phyloP scores from a whole-genome alignment of 768 basidiomycete species.

The Naganishia vaughanmartiniae region DNA sequence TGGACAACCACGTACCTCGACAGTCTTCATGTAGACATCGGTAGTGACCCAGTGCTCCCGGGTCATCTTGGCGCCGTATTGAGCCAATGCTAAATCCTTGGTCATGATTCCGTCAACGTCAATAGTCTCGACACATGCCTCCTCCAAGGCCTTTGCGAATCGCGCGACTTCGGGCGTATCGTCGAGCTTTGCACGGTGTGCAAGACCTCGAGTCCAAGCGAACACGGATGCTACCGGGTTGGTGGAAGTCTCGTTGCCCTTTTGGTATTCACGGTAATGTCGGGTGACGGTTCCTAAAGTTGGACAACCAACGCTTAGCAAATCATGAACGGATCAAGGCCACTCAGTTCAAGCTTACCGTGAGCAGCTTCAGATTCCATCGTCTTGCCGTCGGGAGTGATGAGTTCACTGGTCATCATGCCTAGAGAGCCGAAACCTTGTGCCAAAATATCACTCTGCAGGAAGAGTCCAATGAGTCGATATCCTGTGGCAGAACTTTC shows the following conservation, averaged over 20 bases:
- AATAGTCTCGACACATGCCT: constrained; percentile 84
- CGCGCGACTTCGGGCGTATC: constrained; percentile 67
- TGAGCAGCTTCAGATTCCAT: constrained; percentile 97
- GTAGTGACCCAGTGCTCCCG: constrained; percentile 97
- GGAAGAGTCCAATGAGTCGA: constrained; percentile 39
- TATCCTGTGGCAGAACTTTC: neutral
- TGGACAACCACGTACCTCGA: constrained; percentile 58
- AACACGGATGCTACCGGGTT: constrained; percentile 99
- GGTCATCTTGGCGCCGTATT: constrained; percentile 84
- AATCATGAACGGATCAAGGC: neutral
- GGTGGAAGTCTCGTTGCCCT: constrained; percentile 95
- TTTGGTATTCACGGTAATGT: constrained; percentile 95
- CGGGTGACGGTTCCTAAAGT: constrained; percentile 78
- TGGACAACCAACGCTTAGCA: neutral
- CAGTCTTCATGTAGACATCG: constrained; percentile 86
- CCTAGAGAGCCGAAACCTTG: constrained; percentile 95
- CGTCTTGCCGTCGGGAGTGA: constrained; percentile 88
- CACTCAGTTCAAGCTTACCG: constrained; percentile 55
- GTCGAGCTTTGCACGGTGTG: constrained; percentile 90
- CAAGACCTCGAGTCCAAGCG: constrained; percentile 93
- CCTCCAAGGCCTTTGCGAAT: constrained; percentile 80
- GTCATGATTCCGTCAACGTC: constrained; percentile 90
- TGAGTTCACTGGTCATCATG: constrained; percentile 96
- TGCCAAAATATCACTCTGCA: constrained; percentile 85
- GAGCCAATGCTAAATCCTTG: constrained; percentile 91